A percentile compares a stretch with the other conserved stretches of the same genome.
These are phyloP conservation scores for Russula vinacea DNA, from an alignment of 768 basidiomycete species.

Conservation along the genomic window DNA sequence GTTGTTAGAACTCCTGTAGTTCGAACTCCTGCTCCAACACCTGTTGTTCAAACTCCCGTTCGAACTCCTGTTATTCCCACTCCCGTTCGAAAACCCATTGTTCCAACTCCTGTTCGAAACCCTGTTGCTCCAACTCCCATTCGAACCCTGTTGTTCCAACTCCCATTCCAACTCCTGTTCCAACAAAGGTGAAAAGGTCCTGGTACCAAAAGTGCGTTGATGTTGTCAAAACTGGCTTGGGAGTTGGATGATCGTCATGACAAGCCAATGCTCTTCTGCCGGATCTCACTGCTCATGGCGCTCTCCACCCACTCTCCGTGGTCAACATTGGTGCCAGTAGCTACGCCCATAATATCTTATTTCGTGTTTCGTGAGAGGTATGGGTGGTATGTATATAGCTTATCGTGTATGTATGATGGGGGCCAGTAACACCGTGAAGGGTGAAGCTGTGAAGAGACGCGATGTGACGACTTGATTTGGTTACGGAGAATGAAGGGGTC, in stretches of 20 bases:
- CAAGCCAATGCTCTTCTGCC: no score
- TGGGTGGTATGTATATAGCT: not conserved
- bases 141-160: not conserved
- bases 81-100: no score
- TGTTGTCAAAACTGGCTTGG: not conserved
- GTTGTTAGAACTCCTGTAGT: no score
- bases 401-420: not conserved
- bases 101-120: no score
- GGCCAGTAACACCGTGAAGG: not conserved
- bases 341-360: not conserved
- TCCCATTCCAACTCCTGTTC: no score
- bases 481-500: not conserved
- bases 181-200: not conserved
- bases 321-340: not conserved
- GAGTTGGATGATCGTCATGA: no score
- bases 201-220: constrained; percentile 3
- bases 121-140: not conserved
- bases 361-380: not conserved
- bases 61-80: no score
- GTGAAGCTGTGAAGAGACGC: not conserved
- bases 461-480: not conserved
- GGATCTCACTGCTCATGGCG: no score
- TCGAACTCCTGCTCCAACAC: no score
- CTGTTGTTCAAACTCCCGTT: no score
- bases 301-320: not conserved